Evolutionary conservation across 148 eudicot species (phyloP), one percentile per base, ranked within the genome.

Genomic region (Camellia sinensis): DNA sequence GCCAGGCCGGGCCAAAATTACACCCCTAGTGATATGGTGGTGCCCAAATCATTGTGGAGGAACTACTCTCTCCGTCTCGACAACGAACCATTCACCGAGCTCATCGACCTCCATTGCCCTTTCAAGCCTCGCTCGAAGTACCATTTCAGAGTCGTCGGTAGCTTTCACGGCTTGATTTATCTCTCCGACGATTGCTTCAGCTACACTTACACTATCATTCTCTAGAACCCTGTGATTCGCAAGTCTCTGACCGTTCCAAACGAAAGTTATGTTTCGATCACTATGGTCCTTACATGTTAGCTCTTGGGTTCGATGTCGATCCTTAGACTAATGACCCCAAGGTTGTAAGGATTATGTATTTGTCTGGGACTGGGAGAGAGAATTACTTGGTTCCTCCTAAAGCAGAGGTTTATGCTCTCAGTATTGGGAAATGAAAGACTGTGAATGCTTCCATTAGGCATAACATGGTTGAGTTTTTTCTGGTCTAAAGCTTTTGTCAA

Each of bases 241-340:
- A 48, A 19, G 74, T 71, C 29, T 11, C 12, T 71, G 40, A 50
- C 37, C 59, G 59, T 56, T 40, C 77, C 77, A 0, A 74, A 18
- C 77, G 65, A 15, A 17, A 43, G 4, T 12, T 74, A 8, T 57
- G 22, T n/a, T 73, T 73, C 11, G 63, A 74, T 0, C 45, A 22
- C 15, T 59, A 74, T 59, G 50, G 77, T 17, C 66, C 77, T 2
- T 59, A 40, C 52, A 74, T 74, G 77, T 41, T 74, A 15, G 22
- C 66, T 74, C 66, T 74, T 40, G 77, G 77, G 43, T 74, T 74
- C 37, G 77, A 66, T 7, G 22, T 74, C 46, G 66, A 74, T 41
- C 64, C 65, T 18, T 5, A 12, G 43, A 74, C 66, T 14, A 40
- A 41, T 6, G 77, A 74, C 17, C 29, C 41, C 64, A 74, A 74